Base-by-base conservation (phyloP, 257 asterid species). In the Galeopsis tetrahit region DNA sequence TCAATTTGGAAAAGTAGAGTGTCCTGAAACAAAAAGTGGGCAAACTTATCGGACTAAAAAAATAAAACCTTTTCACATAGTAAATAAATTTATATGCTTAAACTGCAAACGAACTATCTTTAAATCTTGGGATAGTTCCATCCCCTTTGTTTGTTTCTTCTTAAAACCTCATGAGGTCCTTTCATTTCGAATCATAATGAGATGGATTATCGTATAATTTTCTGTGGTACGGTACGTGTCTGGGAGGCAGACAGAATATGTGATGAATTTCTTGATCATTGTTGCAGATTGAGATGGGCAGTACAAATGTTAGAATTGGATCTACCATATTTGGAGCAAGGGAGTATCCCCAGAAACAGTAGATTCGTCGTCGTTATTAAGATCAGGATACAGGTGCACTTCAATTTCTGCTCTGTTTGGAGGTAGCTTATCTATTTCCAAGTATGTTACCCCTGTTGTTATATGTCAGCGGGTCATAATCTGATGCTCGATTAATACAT, bases 301-400 rank as follows among this genome's bases (percentile, higher is more conserved):
- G 98, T 74, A 93, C 98, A 38, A 89, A 89, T 82, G 96, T 93
- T 60, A 87, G 98, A 80, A 56, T 93, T 58, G 98, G 98, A 77
- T 93, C 98, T n/a, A 93, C 98, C 71, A 93, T 93, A 80, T 93
- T 93, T 69, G 98, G 98, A 64, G 91, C 98, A 10, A 84, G 98
- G 82, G 95, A 89, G 78, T 90, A 93, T 78, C 84, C 92, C 10
- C 82, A 85, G 83, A 82, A 85, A 82, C 69, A 78, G 76, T 70
- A 49, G 17, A 68, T 11, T 44, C 34, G 34, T 66, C 39, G 40
- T 53, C 66, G 58, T 42, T n/a, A 36, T 60, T 43, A 52, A 49
- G 17, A 65, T 70, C 38, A 34, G 3, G 13, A 6, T 32, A 33
- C 69, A 34, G 71, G 51, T 59, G 53, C 51, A 15, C 72, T 51